A percentile compares a stretch with the other conserved stretches of the same genome.
phyloP scores from a whole-genome alignment of 2,329 filamentous ascomycete species.

The Aspergillus proliferans region DNA sequence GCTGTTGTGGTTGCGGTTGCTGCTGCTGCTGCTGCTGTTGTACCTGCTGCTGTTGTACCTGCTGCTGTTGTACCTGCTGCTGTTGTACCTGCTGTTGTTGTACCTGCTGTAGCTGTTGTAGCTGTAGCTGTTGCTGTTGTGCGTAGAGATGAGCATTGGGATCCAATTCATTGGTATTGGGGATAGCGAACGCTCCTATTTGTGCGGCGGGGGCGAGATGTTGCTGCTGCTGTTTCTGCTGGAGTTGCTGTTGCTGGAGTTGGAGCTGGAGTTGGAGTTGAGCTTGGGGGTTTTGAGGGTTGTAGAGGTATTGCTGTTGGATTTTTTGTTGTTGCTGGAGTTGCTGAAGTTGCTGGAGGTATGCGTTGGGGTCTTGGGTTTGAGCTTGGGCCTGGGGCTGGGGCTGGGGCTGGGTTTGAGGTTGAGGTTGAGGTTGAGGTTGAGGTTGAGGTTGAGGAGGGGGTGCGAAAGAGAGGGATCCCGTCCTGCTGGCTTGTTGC shows the following conservation, averaged over 20 bases:
- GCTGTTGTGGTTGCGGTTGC: conserved; percentile 27
- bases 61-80: conserved; percentile 28
- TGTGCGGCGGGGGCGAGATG: conserved; percentile 13
- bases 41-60: conserved; percentile 28
- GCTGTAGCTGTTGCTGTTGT: conserved; percentile 27
- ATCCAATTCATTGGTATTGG: conserved; percentile 32
- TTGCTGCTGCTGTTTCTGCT: conserved; percentile 17
- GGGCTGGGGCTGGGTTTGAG: background rate
- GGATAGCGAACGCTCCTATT: conserved; percentile 3
- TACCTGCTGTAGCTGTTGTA: conserved; percentile 31
- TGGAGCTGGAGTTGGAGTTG: conserved; percentile 6
- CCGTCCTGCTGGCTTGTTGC: conserved; percentile 6
- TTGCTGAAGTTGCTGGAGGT: background rate
- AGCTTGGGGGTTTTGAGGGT: background rate
- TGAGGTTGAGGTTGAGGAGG: conserved; percentile 15
- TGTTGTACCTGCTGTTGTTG: conserved; percentile 24
- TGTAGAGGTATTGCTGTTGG: background rate
- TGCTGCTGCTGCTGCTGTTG: conserved; percentile 25
- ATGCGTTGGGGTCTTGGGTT: background rate
- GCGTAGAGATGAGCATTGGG: conserved; percentile 42
- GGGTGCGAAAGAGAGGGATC: conserved; percentile 27
- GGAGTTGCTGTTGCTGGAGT: conserved; percentile 7
- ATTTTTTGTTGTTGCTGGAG: background rate
- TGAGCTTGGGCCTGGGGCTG: background rate
- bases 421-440: conserved; percentile 4